Conservation (phyloP, 176 grass and related monocot species). For the Microstegium vimineum region DNA sequence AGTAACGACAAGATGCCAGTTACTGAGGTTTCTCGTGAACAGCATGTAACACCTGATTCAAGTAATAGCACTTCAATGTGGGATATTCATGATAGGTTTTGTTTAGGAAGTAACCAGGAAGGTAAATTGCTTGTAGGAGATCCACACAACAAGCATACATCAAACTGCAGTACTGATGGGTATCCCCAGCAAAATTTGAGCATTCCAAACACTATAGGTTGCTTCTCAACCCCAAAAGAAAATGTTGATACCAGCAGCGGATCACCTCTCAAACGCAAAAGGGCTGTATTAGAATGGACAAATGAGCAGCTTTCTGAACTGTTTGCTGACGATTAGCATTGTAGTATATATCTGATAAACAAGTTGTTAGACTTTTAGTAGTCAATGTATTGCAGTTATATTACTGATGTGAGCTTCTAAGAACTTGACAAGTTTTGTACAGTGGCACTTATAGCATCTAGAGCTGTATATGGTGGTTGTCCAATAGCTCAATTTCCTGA, state of each 20-base stretch:
- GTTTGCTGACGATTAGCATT: conserved; percentile 23
- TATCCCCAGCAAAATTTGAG: neutral
- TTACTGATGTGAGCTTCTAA: neutral
- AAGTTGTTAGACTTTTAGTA: neutral
- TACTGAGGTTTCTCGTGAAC: neutral
- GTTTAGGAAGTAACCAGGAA: neutral
- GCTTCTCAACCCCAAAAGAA: neutral
- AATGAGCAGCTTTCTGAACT: conserved; percentile 39
- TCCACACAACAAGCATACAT: neutral
- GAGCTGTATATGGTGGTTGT: neutral
- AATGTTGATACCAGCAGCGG: neutral
- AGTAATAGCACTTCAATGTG: neutral
- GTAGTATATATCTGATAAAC: neutral
- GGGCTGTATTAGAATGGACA: conserved; percentile 23
- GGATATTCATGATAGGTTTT: neutral
- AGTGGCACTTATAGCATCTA: neutral
- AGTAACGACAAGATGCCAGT: neutral
- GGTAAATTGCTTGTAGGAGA: neutral
- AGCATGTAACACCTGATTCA: neutral
- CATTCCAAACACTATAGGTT: neutral
- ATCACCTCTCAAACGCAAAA: neutral
- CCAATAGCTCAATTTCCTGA: neutral
- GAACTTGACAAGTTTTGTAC: neutral
- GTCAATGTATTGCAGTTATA: neutral
- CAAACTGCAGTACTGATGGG: neutral